phyloP scores from a whole-genome alignment of 2,329 filamentous ascomycete species.

The Coniochaeta sp. region DNA sequence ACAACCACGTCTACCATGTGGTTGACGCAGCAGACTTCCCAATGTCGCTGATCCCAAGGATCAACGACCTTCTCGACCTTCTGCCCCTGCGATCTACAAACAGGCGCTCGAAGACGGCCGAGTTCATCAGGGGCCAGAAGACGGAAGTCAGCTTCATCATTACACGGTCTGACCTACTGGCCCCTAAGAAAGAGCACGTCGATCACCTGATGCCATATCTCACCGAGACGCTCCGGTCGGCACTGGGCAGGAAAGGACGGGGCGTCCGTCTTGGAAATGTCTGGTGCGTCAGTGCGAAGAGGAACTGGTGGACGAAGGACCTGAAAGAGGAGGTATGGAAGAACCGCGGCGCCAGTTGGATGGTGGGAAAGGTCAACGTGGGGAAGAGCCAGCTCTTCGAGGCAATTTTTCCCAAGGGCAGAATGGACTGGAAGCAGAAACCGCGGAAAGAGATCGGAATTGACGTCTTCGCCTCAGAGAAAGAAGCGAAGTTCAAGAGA shows the following conservation, averaged over 20 bases:
- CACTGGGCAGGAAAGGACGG: constrained; percentile 60
- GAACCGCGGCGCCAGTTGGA: constrained; percentile 82
- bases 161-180: constrained; percentile 79
- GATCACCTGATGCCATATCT: constrained; percentile 83
- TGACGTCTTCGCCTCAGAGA: constrained; percentile 17
- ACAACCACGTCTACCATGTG: constrained; percentile 93
- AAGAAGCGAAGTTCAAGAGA: not conserved
- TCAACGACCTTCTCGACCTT: constrained; percentile 63
- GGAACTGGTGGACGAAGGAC: constrained; percentile 84
- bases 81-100: constrained; percentile 74
- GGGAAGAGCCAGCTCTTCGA: constrained; percentile 93
- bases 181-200: constrained; percentile 75
- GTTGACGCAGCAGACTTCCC: constrained; percentile 95
- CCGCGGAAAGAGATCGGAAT: constrained; percentile 27
- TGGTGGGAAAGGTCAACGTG: constrained; percentile 97
- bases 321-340: constrained; percentile 82
- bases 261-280: constrained; percentile 83
- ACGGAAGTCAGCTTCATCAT: constrained; percentile 87
- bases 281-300: constrained; percentile 75
- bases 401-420: constrained; percentile 74
- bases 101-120: constrained; percentile 61
- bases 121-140: constrained; percentile 60
- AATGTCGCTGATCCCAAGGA: constrained; percentile 77
- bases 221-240: constrained; percentile 66
- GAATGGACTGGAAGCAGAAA: constrained; percentile 34